phyloP scores from a whole-genome alignment of 495 filamentous ascomycete species.

The Pseudoneurospora amorphoporcata region DNA sequence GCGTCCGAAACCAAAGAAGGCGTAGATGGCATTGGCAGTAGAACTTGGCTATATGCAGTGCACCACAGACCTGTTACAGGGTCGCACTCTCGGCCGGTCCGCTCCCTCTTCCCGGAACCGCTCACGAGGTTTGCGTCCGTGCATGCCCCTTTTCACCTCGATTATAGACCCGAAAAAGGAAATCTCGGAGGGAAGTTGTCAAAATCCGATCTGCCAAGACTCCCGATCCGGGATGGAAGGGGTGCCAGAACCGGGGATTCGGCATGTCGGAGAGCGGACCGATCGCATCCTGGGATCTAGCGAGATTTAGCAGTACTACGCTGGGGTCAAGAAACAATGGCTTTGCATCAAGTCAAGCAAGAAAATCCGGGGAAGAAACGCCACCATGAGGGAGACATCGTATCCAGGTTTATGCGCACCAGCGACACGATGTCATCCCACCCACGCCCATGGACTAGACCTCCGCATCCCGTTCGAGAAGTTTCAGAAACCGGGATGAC shows the following conservation, averaged over 20 bases:
- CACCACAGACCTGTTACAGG: background rate
- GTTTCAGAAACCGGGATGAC: constrained; percentile 1
- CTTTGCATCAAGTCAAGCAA: background rate
- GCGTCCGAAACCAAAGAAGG: constrained; percentile 11
- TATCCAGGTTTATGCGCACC: background rate
- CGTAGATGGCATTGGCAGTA: background rate
- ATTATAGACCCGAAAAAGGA: background rate
- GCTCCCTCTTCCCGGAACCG: background rate
- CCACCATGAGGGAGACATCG: background rate
- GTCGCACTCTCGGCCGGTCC: background rate
- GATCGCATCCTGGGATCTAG: background rate
- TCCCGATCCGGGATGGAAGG: background rate
- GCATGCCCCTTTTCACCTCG: background rate
- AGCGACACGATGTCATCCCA: background rate
- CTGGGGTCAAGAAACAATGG: background rate
- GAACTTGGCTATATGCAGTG: background rate
- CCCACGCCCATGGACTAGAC: background rate
- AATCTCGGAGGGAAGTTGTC: background rate
- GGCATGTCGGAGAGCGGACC: background rate
- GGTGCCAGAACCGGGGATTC: background rate
- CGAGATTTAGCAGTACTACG: background rate
- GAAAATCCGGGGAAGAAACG: background rate
- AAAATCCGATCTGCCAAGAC: background rate
- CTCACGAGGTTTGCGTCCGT: background rate
- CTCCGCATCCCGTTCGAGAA: constrained; percentile 11